These are phyloP conservation scores for Avena atlantica DNA, from an alignment of 176 grass and related monocot genomes.

Conservation along the genomic window DNA sequence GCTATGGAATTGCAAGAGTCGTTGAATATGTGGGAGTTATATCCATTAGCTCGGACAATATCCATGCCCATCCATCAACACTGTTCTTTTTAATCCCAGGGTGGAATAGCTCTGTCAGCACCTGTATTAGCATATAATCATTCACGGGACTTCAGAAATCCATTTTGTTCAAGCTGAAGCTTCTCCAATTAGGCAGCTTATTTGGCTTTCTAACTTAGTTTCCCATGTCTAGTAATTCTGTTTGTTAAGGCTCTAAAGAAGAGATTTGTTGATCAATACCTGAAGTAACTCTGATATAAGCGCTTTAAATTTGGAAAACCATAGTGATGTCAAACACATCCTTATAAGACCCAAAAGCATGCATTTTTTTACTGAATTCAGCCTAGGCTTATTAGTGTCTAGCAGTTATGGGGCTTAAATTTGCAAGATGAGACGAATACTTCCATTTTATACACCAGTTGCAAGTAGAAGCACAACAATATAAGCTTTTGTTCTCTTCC, in stretches of 20 bases:
- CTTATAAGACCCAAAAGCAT: neutral
- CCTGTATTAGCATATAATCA: neutral
- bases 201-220: neutral
- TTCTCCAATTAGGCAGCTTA: neutral
- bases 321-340: neutral
- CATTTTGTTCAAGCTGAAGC: neutral
- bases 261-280: neutral
- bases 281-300: neutral
- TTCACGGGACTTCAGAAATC: neutral
- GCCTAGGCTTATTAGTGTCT: neutral
- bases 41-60: neutral
- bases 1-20: neutral
- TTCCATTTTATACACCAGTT: constrained; percentile 12
- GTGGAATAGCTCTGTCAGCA: neutral
- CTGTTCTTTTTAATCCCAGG: neutral
- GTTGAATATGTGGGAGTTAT: constrained; percentile 12
- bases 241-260: neutral
- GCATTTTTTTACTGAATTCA: neutral
- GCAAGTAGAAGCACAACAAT: constrained; percentile 8
- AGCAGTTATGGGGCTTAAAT: neutral
- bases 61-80: neutral
- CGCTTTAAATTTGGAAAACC: neutral
- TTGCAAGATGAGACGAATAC: neutral
- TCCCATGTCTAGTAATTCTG: neutral
- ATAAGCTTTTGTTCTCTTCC: neutral